Evolutionary conservation across 106 monocot species (phyloP).

Genomic region (Platanthera guangdongensis): DNA sequence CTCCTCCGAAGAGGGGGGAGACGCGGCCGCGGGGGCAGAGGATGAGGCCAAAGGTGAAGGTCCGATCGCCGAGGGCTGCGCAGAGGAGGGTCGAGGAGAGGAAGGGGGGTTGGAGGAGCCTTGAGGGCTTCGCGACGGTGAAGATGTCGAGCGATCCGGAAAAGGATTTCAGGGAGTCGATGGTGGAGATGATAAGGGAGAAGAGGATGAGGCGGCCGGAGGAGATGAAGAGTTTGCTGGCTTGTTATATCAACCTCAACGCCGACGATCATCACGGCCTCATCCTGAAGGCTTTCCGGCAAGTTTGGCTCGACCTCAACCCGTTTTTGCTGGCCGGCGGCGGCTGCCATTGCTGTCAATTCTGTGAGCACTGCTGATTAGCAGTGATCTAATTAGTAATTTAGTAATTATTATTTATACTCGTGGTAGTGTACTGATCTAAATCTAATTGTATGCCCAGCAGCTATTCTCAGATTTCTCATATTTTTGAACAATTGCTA

Average conservation of each 20-base stretch:
- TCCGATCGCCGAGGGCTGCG: conserved; percentile 25
- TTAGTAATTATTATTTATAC: too few relatives aligned
- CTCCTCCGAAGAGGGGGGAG: background rate
- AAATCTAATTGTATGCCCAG: too few relatives aligned
- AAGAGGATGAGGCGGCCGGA: conserved; percentile 48
- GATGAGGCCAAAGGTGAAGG: conserved; percentile 20
- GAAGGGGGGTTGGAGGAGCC: background rate
- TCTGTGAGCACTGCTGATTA: background rate
- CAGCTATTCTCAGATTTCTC: too few relatives aligned
- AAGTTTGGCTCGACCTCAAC: conserved; percentile 59
- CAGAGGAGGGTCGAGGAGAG: background rate
- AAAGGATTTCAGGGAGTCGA: conserved; percentile 74
- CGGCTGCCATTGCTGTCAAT: background rate
- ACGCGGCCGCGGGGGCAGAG: background rate
- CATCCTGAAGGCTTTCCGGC: conserved; percentile 70
- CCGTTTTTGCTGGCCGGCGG: background rate
- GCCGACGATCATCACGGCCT: conserved; percentile 72
- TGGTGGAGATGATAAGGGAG: conserved; percentile 78
- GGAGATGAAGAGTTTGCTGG: conserved; percentile 68
- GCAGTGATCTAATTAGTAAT: too few relatives aligned
- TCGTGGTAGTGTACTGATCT: too few relatives aligned
- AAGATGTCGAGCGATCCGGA: conserved; percentile 59
- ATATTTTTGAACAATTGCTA: too few relatives aligned
- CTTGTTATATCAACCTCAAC: conserved; percentile 66
- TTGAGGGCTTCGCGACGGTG: conserved; percentile 61